phyloP scores from a whole-genome alignment of 2,329 filamentous ascomycete species.

The Aspergillus calidoustus region DNA sequence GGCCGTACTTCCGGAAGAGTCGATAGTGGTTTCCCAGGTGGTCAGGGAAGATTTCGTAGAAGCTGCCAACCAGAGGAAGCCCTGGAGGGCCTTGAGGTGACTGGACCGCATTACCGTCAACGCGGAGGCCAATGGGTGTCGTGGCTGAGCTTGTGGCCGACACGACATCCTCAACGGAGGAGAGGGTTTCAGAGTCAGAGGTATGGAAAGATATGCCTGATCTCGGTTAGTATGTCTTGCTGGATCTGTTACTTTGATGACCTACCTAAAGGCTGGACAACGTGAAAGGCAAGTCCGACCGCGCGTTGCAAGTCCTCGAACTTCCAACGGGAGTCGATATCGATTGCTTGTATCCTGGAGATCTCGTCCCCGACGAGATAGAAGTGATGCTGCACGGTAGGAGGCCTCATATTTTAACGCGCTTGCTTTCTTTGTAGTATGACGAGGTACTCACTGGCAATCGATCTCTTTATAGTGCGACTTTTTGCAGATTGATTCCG shows the following conservation, averaged over 20 bases:
- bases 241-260: conserved; percentile 44
- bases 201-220: conserved; percentile 23
- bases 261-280: conserved; percentile 52
- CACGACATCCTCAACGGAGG: conserved; percentile 15
- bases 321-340: conserved; percentile 51
- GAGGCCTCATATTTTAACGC: neutral
- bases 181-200: conserved; percentile 6
- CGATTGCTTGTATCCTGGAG: conserved; percentile 55
- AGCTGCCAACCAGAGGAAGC: conserved; percentile 55
- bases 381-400: conserved; percentile 18
- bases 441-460: neutral
- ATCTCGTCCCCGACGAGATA: conserved; percentile 27
- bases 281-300: conserved; percentile 53
- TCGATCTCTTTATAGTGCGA: neutral
- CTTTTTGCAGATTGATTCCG: neutral
- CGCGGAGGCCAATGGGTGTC: conserved; percentile 26
- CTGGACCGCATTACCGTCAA: conserved; percentile 33
- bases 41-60: conserved; percentile 61
- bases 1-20: conserved; percentile 58
- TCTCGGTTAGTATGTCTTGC: neutral
- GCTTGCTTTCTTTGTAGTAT: neutral
- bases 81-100: conserved; percentile 29
- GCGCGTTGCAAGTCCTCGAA: conserved; percentile 60
- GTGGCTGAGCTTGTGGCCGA: neutral
- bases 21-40: conserved; percentile 62